Conservation (phyloP, 2,329 filamentous ascomycete genomes). For the Alternaria sp. region DNA sequence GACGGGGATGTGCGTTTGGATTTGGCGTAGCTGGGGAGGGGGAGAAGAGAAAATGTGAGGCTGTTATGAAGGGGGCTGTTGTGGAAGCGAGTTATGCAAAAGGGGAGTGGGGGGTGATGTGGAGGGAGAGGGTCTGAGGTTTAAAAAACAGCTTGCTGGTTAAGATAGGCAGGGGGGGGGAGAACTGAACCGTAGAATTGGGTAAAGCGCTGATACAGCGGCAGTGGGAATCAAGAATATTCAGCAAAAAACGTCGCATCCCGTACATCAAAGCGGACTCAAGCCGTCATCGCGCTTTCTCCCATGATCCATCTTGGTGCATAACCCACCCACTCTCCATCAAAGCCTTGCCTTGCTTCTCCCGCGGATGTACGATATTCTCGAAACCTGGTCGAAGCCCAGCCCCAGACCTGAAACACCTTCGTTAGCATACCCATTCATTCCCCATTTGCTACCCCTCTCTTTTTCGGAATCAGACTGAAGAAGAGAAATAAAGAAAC, state of each 20-base stretch:
- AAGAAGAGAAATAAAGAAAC: too few species aligned
- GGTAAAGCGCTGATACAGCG: conserved; percentile 15
- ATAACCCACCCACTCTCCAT: conserved; percentile 17
- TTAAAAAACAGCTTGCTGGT: not conserved
- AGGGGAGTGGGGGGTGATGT: conserved; percentile 66
- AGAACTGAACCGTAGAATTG: conserved; percentile 3
- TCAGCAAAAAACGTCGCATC: conserved; percentile 4
- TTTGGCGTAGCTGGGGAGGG: conserved; percentile 47
- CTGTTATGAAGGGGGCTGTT: conserved; percentile 65
- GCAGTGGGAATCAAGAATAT: conserved; percentile 32
- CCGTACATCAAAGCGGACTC: not conserved
- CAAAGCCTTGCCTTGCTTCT: conserved; percentile 31
- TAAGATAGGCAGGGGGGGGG: not conserved
- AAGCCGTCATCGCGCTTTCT: not conserved
- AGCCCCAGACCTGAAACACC: conserved; percentile 35
- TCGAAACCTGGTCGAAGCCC: conserved; percentile 44
- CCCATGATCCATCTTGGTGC: conserved; percentile 13
- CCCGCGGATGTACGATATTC: conserved; percentile 27
- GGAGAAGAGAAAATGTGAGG: conserved; percentile 62
- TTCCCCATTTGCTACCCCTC: not conserved
- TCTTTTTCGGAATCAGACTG: too few species aligned
- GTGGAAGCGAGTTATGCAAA: conserved; percentile 69
- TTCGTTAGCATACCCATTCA: conserved; percentile 17
- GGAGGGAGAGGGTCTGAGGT: conserved; percentile 57
- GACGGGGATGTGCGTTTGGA: conserved; percentile 67